Percentiles rank a stretch among this genome's conserved stretches.
Conservation (phyloP, 306 rosid genomes). For the Heteromeles arbutifolia region DNA sequence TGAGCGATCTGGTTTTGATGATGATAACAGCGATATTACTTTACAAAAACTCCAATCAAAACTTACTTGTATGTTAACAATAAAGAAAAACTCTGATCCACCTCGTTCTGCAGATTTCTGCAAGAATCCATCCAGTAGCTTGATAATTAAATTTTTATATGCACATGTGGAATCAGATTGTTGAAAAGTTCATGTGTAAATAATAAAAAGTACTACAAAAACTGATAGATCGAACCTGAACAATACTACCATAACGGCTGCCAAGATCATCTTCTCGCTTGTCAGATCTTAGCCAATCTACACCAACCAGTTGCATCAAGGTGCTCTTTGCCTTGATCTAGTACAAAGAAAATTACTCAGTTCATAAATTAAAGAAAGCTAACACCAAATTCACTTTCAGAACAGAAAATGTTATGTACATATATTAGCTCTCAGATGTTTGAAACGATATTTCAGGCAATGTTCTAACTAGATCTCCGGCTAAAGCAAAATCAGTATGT, state of each 20-base stretch:
- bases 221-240: constrained; percentile 46
- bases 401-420: not conserved
- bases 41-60: not conserved
- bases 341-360: constrained; percentile 4
- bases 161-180: not conserved
- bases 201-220: not conserved
- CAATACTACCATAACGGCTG: constrained; percentile 57
- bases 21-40: not conserved
- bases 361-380: not conserved
- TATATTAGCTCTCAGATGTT: not conserved
- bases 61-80: constrained; percentile 75
- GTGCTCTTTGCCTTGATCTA: constrained; percentile 68
- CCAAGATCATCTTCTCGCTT: constrained; percentile 66
- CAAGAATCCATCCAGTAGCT: constrained; percentile 24
- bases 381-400: not conserved
- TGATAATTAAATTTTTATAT: not conserved
- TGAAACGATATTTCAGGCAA: not conserved
- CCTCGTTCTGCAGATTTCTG: constrained; percentile 66
- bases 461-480: not conserved
- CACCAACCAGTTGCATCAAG: constrained; percentile 72
- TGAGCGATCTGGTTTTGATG: constrained; percentile 3
- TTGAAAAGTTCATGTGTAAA: not conserved
- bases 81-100: constrained; percentile 72
- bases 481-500: not conserved
- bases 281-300: constrained; percentile 70